Evolutionary conservation across 148 eudicot genomes (phyloP).

Genomic region (Chenopodium formosanum): DNA sequence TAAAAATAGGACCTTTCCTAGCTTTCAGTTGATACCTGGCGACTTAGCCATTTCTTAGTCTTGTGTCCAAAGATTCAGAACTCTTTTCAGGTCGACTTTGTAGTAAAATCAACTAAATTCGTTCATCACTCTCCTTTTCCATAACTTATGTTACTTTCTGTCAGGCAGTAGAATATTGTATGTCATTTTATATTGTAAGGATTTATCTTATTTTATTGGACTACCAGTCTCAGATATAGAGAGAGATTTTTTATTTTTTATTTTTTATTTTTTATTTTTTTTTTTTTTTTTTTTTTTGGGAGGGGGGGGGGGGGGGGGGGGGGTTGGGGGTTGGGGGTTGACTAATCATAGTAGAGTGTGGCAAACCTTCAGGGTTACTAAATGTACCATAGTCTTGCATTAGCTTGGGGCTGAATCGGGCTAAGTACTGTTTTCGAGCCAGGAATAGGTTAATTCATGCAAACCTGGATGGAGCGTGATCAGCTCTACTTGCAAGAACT

Average conservation of each 20-base stretch:
- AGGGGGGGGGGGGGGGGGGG: too few species aligned
- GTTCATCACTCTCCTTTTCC: not conserved
- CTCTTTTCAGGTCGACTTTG: slow-evolving; percentile 8
- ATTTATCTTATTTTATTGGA: too few species aligned
- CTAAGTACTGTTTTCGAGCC: not conserved
- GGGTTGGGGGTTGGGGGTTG: too few species aligned
- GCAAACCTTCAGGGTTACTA: too few species aligned
- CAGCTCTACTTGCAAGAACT: not conserved
- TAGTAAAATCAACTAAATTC: slow-evolving; percentile 2
- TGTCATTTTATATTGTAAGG: not conserved
- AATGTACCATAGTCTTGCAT: not conserved
- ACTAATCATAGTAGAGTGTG: too few species aligned
- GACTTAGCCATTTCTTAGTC: slow-evolving; percentile 17
- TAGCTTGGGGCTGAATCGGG: not conserved
- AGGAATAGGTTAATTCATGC: not conserved
- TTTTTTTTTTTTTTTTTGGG: too few species aligned
- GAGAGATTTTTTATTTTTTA: too few species aligned
- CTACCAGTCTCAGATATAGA: not conserved
- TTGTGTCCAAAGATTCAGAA: not conserved
- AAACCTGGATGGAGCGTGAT: not conserved
- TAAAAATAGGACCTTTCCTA: slow-evolving; percentile 18
- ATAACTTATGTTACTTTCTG: not conserved
- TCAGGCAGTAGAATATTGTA: not conserved
- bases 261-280: too few species aligned
- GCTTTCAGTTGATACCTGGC: slow-evolving; percentile 17